Evolutionary conservation across 1,284 basidiomycete genomes (phyloP).

Genomic region (Acaromyces ingoldii): DNA sequence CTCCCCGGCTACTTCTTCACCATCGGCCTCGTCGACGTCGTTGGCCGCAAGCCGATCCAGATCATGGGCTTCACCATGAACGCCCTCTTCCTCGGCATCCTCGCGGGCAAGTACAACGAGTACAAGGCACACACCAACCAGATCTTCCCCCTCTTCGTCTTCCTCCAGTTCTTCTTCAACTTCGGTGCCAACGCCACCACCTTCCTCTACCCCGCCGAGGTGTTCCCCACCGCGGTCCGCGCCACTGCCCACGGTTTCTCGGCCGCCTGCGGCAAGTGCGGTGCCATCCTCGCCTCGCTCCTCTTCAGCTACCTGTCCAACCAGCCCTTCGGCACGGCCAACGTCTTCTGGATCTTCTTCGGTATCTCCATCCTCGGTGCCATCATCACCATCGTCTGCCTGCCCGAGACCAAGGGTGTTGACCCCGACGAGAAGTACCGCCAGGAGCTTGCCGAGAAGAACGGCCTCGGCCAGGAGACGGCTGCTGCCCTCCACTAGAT

Average conservation of each 20-base stretch:
- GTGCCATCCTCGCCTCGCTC: conserved; percentile 55
- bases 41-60: conserved; percentile 51
- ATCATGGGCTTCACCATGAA: conserved; percentile 47
- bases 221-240: conserved; percentile 71
- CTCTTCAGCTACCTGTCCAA: conserved; percentile 31
- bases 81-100: conserved; percentile 48
- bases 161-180: conserved; percentile 57
- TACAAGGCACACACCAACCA: conserved; percentile 55
- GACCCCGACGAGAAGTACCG: conserved; percentile 47
- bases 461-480: conserved; percentile 6
- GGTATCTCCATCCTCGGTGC: conserved; percentile 35
- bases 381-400: conserved; percentile 30
- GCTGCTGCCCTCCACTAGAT: conserved; percentile 1
- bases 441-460: conserved; percentile 27
- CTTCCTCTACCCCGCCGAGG: conserved; percentile 67
- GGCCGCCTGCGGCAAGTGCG: conserved; percentile 56
- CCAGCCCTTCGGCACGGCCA: conserved; percentile 19
- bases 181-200: conserved; percentile 74
- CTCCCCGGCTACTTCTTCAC: conserved; percentile 49
- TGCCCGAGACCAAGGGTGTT: conserved; percentile 43
- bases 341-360: conserved; percentile 48
- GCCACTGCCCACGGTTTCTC: conserved; percentile 56
- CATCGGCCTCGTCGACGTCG: conserved; percentile 33
- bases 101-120: conserved; percentile 43
- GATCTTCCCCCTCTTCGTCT: conserved; percentile 73